These are phyloP conservation scores for Globisporangium okanoganense DNA, from an alignment of 352 stramenopile species.

Conservation along the genomic window DNA sequence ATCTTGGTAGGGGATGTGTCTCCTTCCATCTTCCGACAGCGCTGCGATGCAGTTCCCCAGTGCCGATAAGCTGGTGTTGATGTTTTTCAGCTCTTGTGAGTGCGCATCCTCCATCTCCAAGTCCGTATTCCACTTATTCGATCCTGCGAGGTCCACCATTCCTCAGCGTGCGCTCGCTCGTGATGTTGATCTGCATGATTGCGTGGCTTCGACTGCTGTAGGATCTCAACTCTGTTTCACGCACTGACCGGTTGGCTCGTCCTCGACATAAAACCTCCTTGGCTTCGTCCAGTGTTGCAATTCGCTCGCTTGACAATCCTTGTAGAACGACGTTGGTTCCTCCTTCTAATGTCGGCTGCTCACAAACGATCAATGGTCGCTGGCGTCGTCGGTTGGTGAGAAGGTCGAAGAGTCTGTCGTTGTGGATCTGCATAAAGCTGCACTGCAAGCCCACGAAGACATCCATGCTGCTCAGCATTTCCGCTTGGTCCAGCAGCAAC, in stretches of 20 bases:
- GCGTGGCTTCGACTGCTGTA: slow-evolving; percentile 88
- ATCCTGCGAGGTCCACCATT: slow-evolving; percentile 71
- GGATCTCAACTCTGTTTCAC: slow-evolving; percentile 85
- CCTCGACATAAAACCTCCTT: slow-evolving; percentile 50
- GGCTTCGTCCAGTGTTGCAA: slow-evolving; percentile 42
- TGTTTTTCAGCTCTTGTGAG: slow-evolving; percentile 83
- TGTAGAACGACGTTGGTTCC: slow-evolving; percentile 51
- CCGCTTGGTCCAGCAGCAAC: slow-evolving; percentile 51
- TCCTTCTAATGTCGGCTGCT: slow-evolving; percentile 52
- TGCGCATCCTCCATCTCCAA: slow-evolving; percentile 67
- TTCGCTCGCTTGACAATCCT: slow-evolving; percentile 47
- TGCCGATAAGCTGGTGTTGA: slow-evolving; percentile 89
- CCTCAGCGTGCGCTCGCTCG: slow-evolving; percentile 22
- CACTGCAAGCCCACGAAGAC: slow-evolving; percentile 50
- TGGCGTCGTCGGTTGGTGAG: slow-evolving; percentile 66
- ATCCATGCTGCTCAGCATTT: slow-evolving; percentile 12
- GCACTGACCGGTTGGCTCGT: slow-evolving; percentile 56
- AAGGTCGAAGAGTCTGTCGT: slow-evolving; percentile 91
- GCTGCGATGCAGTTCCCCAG: slow-evolving; percentile 91
- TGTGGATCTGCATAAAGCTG: slow-evolving; percentile 94
- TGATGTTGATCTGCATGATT: slow-evolving; percentile 88
- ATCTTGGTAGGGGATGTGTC: slow-evolving; percentile 90
- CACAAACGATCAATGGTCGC: slow-evolving; percentile 65
- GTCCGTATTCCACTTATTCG: slow-evolving; percentile 83
- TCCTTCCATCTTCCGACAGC: slow-evolving; percentile 67